Conservation (phyloP, 306 rosid species). For the Delonix regia region DNA sequence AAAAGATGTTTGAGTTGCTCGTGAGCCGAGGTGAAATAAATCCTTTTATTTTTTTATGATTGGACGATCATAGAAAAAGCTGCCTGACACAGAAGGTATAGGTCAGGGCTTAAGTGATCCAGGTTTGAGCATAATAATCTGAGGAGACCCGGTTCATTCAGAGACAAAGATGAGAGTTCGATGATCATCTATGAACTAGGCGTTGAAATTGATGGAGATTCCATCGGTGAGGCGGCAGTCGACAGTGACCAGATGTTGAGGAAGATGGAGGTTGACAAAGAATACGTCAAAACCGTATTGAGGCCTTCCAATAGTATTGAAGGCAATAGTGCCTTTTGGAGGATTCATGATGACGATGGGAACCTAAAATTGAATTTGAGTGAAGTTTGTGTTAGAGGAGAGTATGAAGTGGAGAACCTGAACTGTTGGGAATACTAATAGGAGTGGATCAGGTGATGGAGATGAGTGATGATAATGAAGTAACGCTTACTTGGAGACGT, state of each 20-base stretch:
- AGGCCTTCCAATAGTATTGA: constrained; percentile 60
- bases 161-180: constrained; percentile 61
- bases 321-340: constrained; percentile 61
- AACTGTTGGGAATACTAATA: no score
- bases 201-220: constrained; percentile 76
- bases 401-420: not conserved
- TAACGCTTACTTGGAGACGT: no score
- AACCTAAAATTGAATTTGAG: not conserved
- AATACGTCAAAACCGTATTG: constrained; percentile 83
- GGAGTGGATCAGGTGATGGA: not conserved
- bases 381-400: not conserved
- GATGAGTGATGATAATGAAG: not conserved
- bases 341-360: constrained; percentile 33
- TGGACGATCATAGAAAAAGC: constrained; percentile 76
- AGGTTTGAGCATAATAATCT: constrained; percentile 47
- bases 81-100: constrained; percentile 39
- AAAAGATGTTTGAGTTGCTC: constrained; percentile 42
- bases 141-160: constrained; percentile 67
- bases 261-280: constrained; percentile 40
- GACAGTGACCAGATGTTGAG: not conserved
- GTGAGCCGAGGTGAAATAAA: constrained; percentile 78
- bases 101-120: constrained; percentile 34
- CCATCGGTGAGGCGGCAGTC: constrained; percentile 74
- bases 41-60: constrained; percentile 39
- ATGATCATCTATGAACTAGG: constrained; percentile 52